Evolutionary conservation across 495 filamentous ascomycete genomes (phyloP).

Genomic region (Sabuloglossum arenarium): DNA sequence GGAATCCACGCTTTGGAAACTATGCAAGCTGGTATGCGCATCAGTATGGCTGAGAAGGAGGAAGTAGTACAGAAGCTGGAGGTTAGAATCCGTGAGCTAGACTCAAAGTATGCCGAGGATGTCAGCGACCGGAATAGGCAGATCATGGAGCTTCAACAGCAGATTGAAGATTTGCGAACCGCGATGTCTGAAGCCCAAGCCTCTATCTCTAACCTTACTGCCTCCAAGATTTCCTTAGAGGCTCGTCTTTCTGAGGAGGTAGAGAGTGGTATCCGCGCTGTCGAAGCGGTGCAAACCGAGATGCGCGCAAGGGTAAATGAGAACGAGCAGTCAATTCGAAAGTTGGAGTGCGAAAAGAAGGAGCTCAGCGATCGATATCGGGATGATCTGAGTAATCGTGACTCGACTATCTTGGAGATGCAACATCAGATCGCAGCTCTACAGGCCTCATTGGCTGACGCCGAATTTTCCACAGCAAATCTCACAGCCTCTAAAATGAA

Average conservation of each 20-base stretch:
- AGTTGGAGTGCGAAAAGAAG: not conserved
- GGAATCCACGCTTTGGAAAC: slow-evolving; percentile 2
- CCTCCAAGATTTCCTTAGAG: slow-evolving; percentile 2
- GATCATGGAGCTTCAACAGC: slow-evolving; percentile 14
- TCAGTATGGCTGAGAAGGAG: not conserved
- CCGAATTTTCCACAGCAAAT: not conserved
- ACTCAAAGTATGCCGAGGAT: not conserved
- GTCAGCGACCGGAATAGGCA: not conserved
- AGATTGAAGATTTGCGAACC: slow-evolving; percentile 16
- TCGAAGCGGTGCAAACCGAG: slow-evolving; percentile 5
- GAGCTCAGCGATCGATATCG: not conserved
- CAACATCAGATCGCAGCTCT: not conserved
- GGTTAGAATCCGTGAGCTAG: not conserved
- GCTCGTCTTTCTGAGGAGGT: not conserved
- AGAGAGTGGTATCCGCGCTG: not conserved
- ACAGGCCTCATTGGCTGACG: slow-evolving; percentile 1
- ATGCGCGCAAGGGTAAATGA: slow-evolving; percentile 1
- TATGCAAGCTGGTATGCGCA: slow-evolving; percentile 4
- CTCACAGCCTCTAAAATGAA: not conserved
- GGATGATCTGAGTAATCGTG: not conserved
- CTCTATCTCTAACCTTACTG: not conserved
- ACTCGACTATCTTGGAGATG: not conserved
- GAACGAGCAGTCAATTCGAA: not conserved
- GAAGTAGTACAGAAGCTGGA: not conserved
- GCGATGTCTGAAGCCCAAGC: slow-evolving; percentile 2